Evolutionary conservation across 2,329 filamentous ascomycete genomes (phyloP), one percentile per base, ranked within the genome.

Genomic region (Calonectria hawksworthii): DNA sequence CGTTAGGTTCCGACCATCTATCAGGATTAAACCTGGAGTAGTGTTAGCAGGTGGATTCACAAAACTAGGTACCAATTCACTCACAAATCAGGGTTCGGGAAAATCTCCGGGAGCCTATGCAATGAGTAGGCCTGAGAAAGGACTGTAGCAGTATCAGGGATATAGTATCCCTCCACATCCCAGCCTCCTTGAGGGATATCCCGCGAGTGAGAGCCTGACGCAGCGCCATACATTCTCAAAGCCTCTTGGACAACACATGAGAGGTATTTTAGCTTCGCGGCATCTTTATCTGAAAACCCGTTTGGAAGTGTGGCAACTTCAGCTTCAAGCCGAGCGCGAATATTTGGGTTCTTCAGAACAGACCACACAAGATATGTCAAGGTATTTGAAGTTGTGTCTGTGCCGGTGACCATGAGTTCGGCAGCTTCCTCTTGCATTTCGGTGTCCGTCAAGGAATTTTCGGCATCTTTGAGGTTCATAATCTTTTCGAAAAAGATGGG

Each of bases 201-300:
- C n/a, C 73, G 52, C 5, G 63, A 61, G 4, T 70, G 67, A 21
- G 66, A 64, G 0, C 70, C 70, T 2, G 70, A 70, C 21, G 52
- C 73, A 18, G 75, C 61, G 0, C 70, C 73, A 16, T 74, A 75
- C 41, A 76, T 7, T 21, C 75, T 73, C 11, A 76, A 51, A 1
- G 73, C 28, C 1, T 75, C 70, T 7, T 41, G 63, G 0, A 70
- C 47, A 0, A 68, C 61, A 14, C 65, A 67, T 3, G 59, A 41
- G 3, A 76, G n/a, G 32, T 59, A 68, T 36, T 34, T 26, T 9
- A 67, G 47, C 30, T 41, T 28, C 3, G 7, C 9, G 6, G 41
- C 2, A 23, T 67, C 41, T 16, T 38, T 52, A 34, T 54, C 64
- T 3, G 47, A 8, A n/a, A 67, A 54, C 4, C n/a, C 32, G 16